Evolutionary conservation across 148 eudicot genomes (phyloP).

Genomic region (Heliosperma pusillum): DNA sequence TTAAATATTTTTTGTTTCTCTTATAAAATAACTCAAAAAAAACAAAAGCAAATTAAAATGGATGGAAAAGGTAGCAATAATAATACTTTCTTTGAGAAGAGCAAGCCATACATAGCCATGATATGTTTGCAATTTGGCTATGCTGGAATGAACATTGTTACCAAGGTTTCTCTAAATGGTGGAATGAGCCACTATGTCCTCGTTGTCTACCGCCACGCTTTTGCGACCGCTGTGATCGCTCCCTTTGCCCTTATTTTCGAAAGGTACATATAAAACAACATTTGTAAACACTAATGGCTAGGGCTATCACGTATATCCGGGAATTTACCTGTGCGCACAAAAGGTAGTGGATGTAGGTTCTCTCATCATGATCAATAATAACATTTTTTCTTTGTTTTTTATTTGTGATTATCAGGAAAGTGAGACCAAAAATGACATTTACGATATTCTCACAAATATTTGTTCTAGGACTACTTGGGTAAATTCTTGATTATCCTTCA

Average conservation of each 20-base stretch:
- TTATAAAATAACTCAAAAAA: background rate
- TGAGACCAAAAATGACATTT: constrained; percentile 77
- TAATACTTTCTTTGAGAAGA: constrained; percentile 35
- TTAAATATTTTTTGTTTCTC: background rate
- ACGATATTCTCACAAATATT: constrained; percentile 65
- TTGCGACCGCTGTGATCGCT: constrained; percentile 73
- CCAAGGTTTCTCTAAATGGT: constrained; percentile 73
- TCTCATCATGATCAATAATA: too few relatives aligned
- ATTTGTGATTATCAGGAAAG: constrained; percentile 40
- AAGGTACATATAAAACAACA: constrained; percentile 38
- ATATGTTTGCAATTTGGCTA: constrained; percentile 64
- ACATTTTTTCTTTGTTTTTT: background rate
- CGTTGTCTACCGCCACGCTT: constrained; percentile 77
- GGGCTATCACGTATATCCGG: too few relatives aligned
- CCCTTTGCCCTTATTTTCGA: constrained; percentile 82
- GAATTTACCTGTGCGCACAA: too few relatives aligned
- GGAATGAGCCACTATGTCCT: constrained; percentile 92
- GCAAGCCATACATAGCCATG: constrained; percentile 76
- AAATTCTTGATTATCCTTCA: constrained; percentile 10
- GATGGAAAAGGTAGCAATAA: constrained; percentile 34
- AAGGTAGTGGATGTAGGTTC: too few relatives aligned
- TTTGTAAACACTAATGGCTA: too few relatives aligned
- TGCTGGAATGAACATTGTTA: constrained; percentile 79
- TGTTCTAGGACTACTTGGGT: constrained; percentile 89
- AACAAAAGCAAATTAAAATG: constrained; percentile 31